Base-by-base conservation (phyloP, 208 protist genomes). In the Wallacemonas collosoma region DNA sequence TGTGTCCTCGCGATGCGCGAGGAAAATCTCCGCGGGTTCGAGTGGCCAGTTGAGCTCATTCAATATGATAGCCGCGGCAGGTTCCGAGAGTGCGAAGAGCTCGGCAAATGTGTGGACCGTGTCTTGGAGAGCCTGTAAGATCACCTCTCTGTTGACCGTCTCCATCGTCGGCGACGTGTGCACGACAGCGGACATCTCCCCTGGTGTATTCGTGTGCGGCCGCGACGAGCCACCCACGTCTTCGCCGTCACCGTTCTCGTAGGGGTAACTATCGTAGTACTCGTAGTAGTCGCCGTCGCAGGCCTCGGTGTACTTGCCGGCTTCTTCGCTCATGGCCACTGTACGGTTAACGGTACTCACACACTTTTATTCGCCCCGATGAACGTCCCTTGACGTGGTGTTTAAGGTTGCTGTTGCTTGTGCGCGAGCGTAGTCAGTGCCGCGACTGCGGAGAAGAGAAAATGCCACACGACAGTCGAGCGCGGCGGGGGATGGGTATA, bases 261-360 rank as follows among this genome's bases (percentile, higher is more conserved):
- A 68, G n/a, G 17, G 40, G 38, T 51, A 56, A 38, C 14, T 66
- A 35, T 68, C 73, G n/a, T 80, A 60, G 65, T 83, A 71, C 38
- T 14, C 57, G 55, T 77, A 73, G 48, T 80, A 65, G 2, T 72
- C 57, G 9, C 36, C 38, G 43, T 48, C 7, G 60, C 50, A 62
- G 36, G 9, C 56, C 5, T 43, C 35, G 6, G 5, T 38, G 56
- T 26, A 56, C 45, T 50, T 1, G 45, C 12, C 6, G 45, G 8
- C 45, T 12, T 50, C 45, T 6, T 12, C 45, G 45, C 45, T 50
- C 45, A 50, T 50, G 6, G 45, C 45, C 12, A 50, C 45, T 50
- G 12, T 6, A 50, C 45, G 45, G 12, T 6, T 14, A 50, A 50
- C 8, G 45, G 45, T 6, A 12, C 8, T 50, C 26, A 26, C 26